Evolutionary conservation across 2,329 filamentous ascomycete genomes (phyloP).

Genomic region (Aureobasidium pullulans): DNA sequence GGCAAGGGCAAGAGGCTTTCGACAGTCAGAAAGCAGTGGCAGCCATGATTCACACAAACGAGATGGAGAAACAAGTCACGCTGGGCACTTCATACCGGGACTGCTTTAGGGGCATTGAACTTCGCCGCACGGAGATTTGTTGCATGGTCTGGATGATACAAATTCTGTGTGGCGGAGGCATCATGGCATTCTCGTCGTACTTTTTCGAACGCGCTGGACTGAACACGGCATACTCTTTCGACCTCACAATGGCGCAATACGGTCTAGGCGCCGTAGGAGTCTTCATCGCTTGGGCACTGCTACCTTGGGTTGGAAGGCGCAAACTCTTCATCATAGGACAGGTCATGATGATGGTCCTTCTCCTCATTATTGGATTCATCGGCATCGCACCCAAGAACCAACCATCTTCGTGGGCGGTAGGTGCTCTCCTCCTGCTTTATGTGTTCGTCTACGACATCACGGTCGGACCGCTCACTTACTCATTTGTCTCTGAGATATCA

Average conservation of each 20-base stretch:
- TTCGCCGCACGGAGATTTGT: conserved; percentile 38
- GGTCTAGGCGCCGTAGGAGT: conserved; percentile 23
- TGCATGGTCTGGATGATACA: conserved; percentile 31
- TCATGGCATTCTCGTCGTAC: conserved; percentile 31
- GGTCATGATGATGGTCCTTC: conserved; percentile 27
- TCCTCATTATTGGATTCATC: conserved; percentile 22
- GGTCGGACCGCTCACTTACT: conserved; percentile 26
- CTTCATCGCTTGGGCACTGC: conserved; percentile 27
- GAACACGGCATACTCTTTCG: conserved; percentile 27
- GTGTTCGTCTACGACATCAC: conserved; percentile 26
- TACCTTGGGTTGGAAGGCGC: conserved; percentile 32
- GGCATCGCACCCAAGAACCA: conserved; percentile 16
- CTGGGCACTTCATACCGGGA: conserved; percentile 42
- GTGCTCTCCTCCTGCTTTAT: conserved; percentile 46
- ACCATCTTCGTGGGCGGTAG: conserved; percentile 32
- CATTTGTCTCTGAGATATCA: conserved; percentile 24
- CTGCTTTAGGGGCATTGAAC: conserved; percentile 47
- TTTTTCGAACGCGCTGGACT: conserved; percentile 37
- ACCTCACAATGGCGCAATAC: conserved; percentile 28
- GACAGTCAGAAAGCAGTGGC: conserved; percentile 25
- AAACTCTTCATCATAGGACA: conserved; percentile 30
- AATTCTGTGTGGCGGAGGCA: conserved; percentile 24
- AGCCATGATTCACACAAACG: conserved; percentile 39
- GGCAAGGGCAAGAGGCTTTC: conserved; percentile 19
- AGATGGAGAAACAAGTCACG: conserved; percentile 46